These are phyloP conservation scores for Colletotrichum orbiculare DNA, from an alignment of 2,329 filamentous ascomycete genomes.

Conservation along the genomic window DNA sequence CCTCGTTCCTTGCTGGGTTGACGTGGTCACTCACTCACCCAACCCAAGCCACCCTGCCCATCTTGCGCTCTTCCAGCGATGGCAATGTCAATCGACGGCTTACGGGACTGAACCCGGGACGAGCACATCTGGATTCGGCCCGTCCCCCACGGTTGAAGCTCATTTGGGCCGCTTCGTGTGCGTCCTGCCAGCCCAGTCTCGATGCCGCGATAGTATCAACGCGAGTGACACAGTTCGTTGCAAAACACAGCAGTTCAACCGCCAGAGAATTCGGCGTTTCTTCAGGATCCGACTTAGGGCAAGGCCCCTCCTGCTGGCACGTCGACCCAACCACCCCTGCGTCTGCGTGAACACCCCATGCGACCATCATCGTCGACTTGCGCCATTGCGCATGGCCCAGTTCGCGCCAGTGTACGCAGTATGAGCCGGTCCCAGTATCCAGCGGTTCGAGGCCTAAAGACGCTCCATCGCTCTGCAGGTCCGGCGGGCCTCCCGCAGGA, in stretches of 20 bases:
- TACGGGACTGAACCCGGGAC: background rate
- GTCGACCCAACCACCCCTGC: slow-evolving; percentile 1
- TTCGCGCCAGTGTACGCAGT: slow-evolving; percentile 19
- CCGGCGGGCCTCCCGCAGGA: slow-evolving; percentile 33
- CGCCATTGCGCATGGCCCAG: slow-evolving; percentile 21
- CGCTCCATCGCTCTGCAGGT: slow-evolving; percentile 33
- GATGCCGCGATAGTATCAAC: background rate
- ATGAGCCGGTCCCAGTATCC: background rate
- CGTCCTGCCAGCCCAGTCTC: slow-evolving; percentile 4
- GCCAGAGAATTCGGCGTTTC: slow-evolving; percentile 2
- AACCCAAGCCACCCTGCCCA: background rate
- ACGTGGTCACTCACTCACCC: background rate
- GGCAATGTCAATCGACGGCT: background rate
- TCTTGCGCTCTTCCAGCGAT: too few species aligned
- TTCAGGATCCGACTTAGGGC: slow-evolving; percentile 21
- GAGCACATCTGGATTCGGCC: slow-evolving; percentile 7
- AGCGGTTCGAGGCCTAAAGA: background rate
- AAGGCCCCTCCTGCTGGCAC: slow-evolving; percentile 5
- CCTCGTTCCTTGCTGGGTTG: slow-evolving; percentile 11
- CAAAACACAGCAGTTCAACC: too few species aligned
- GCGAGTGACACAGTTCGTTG: too few species aligned
- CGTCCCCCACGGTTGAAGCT: slow-evolving; percentile 3
- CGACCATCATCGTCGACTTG: slow-evolving; percentile 26
- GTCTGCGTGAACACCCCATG: slow-evolving; percentile 4
- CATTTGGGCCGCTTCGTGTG: slow-evolving; percentile 8